These are phyloP conservation scores for Pythium phragmiticola DNA, from an alignment of 352 stramenopile species.

Conservation along the genomic window DNA sequence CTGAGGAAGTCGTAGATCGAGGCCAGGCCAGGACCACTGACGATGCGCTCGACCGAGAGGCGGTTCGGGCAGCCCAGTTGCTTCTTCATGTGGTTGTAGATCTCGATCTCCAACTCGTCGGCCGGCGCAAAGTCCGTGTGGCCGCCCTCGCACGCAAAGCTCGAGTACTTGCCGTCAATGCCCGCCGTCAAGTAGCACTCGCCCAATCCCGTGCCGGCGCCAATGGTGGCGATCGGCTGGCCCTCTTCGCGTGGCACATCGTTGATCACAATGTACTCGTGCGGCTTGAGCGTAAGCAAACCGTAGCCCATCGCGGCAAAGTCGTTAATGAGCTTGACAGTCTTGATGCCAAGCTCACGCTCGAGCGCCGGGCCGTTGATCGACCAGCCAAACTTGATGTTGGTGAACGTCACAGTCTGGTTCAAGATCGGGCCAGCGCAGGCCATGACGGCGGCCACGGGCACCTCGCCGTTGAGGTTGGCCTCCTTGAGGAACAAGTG, in stretches of 20 bases:
- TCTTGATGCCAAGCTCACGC: conserved; percentile 79
- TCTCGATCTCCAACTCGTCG: conserved; percentile 85
- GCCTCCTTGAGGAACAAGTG: conserved; percentile 93
- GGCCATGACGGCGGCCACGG: conserved; percentile 67
- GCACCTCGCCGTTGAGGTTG: conserved; percentile 64
- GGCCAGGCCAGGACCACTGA: conserved; percentile 93
- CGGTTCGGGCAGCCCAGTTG: conserved; percentile 85
- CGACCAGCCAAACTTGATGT: conserved; percentile 90
- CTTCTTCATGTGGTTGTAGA: conserved; percentile 80
- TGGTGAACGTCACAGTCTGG: conserved; percentile 91
- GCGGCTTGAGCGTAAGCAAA: conserved; percentile 92
- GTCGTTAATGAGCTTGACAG: conserved; percentile 95
- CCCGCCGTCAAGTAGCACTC: conserved; percentile 95
- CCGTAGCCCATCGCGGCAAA: conserved; percentile 98
- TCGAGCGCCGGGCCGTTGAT: conserved; percentile 85
- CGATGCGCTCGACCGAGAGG: conserved; percentile 95
- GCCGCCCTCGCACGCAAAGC: conserved; percentile 92
- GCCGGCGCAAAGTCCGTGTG: conserved; percentile 95
- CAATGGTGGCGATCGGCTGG: conserved; percentile 94
- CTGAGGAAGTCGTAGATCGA: conserved; percentile 97
- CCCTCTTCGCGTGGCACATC: conserved; percentile 61
- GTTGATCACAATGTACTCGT: conserved; percentile 92
- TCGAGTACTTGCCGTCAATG: conserved; percentile 86
- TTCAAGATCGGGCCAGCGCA: conserved; percentile 82
- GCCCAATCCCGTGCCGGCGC: conserved; percentile 95